Evolutionary conservation across 225 moss, liverwort and hornwort species (phyloP), one percentile per base, ranked within the genome.

Genomic region (Lunularia cruciata): DNA sequence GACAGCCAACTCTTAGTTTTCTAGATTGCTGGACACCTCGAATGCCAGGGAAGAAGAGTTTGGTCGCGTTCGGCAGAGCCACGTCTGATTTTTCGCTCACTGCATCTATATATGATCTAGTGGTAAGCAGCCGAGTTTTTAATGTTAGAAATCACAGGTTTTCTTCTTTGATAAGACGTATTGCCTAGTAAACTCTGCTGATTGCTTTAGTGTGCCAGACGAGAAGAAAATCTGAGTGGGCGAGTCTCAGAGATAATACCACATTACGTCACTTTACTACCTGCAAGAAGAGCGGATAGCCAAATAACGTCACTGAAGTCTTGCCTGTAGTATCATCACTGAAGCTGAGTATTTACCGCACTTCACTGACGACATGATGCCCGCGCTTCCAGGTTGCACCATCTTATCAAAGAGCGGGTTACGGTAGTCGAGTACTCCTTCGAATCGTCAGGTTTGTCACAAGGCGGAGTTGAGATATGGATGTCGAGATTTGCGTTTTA

Each of bases 71-170:
- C 36, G 98, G 89, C 40, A 85, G 98, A 68, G 86, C 93, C 33
- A 88, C 88, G 57, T 93, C 93, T 7, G 98, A 99, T 72, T 60
- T 49, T 62, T 64, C 89, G 1, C 85, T 99, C 27, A 93, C 98
- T 13, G 93, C 98, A n/a, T 86, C 93, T 18, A 87, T 99, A 57
- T 91, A 93, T 69, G 98, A 99, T 75, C 64, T 99, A 40, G 98
- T 83, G 14, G 83, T 85, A 45, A 81, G 55, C 25, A 67, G 42
- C 57, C 37, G 20, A 16, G 10, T 23, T 10, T 25, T 42, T 1
- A 13, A 27, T 34, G 45, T 46, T 10, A 6, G n/a, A 73, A 6
- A 16, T 8, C 60, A 28, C 37, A 16, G 49, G 25, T 13, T 38
- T 54, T 72, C 12, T 23, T n/a, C n/a, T n/a, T n/a, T n/a, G n/a